These are phyloP conservation scores for Cymbidium sinense DNA, from an alignment of 106 monocot genomes.

Conservation along the genomic window DNA sequence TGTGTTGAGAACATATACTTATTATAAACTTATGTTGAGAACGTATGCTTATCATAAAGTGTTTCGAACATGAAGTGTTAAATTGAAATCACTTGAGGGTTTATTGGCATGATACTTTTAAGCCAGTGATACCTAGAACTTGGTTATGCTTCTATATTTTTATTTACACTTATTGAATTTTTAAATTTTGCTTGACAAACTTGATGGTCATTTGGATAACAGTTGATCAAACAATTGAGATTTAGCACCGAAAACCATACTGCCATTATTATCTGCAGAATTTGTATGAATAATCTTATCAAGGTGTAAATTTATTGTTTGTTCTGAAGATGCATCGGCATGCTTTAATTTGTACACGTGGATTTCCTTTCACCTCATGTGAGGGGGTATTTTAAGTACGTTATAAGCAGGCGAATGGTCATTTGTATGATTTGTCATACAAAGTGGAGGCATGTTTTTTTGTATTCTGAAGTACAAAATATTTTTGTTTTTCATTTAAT, in stretches of 20 bases:
- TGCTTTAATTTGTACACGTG: not conserved
- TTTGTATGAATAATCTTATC: not conserved
- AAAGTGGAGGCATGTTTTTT: not conserved
- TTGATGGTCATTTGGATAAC: not conserved
- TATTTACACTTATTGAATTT: not conserved
- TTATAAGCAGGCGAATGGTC: not conserved
- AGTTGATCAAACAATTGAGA: not conserved
- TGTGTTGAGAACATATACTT: not conserved
- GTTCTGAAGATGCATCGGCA: not conserved
- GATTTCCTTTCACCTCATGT: not conserved
- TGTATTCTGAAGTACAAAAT: not conserved
- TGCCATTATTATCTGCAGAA: not conserved
- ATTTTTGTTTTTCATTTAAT: not conserved
- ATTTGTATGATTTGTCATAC: not conserved
- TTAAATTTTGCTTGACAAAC: not conserved
- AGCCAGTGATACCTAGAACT: not conserved
- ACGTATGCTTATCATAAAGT: not conserved
- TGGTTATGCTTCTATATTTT: not conserved
- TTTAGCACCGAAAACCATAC: conserved; percentile 1
- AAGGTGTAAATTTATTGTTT: not conserved
- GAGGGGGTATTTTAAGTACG: not conserved
- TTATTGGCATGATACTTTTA: not conserved
- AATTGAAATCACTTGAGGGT: not conserved
- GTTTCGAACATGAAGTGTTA: not conserved
- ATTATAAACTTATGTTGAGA: not conserved